A percentile compares a stretch with the other conserved stretches of the same genome.
Conservation (phyloP, 2,329 filamentous ascomycete genomes). For the Scytalidium lignicola region DNA sequence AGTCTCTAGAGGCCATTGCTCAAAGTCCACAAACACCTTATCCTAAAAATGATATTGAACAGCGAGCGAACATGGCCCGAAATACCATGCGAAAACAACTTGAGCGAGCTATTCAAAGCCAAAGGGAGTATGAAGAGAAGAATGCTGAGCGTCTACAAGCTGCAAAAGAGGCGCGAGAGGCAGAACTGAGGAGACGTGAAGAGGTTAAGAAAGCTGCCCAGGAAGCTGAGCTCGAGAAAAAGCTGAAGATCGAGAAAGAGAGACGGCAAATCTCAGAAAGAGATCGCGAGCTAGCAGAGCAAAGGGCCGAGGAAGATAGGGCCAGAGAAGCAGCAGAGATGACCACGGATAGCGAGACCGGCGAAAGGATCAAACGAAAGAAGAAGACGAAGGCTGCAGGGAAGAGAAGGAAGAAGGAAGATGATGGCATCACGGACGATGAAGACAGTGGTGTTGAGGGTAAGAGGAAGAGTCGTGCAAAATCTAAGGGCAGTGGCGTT, state of each 20-base stretch:
- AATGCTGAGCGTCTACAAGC: constrained; percentile 84
- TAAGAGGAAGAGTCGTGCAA: constrained; percentile 18
- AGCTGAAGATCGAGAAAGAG: constrained; percentile 80
- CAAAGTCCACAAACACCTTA: constrained; percentile 70
- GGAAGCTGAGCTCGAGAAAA: constrained; percentile 66
- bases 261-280: constrained; percentile 73
- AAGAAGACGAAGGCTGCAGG: constrained; percentile 45
- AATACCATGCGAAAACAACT: constrained; percentile 94
- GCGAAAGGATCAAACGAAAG: constrained; percentile 75
- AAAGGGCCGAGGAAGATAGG: constrained; percentile 66
- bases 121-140: constrained; percentile 87
- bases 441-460: constrained; percentile 25
- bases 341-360: constrained; percentile 77
- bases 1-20: constrained; percentile 60
- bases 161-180: constrained; percentile 74
- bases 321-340: constrained; percentile 68
- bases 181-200: constrained; percentile 72
- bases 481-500: constrained; percentile 15
- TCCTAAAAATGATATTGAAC: constrained; percentile 83
- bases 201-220: constrained; percentile 65
- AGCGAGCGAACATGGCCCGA: constrained; percentile 93
- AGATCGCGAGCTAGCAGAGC: constrained; percentile 67
- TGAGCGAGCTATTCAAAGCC: constrained; percentile 75
- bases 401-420: constrained; percentile 36
- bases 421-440: constrained; percentile 27